Percentiles rank a stretch among this genome's conserved stretches.
Conservation (phyloP, 805 yeast species). For the Saccharomycopsis javanensis region DNA sequence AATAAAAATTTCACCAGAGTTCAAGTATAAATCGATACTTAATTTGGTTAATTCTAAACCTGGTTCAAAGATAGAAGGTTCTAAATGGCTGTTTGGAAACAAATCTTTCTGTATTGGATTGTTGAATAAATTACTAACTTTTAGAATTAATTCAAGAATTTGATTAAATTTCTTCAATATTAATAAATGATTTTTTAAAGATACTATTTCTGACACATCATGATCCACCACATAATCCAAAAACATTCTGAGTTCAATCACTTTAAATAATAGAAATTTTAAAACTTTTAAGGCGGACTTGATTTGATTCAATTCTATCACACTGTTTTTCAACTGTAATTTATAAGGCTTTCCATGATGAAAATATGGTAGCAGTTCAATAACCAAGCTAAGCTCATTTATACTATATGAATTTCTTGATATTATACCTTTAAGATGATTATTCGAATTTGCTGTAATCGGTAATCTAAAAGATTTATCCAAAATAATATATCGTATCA, state of each 20-base stretch:
- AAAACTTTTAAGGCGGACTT: slow-evolving; percentile 5
- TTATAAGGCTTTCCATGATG: slow-evolving; percentile 10
- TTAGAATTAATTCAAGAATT: slow-evolving; percentile 6
- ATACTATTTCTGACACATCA: background rate
- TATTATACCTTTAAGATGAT: slow-evolving; percentile 14
- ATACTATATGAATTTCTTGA: slow-evolving; percentile 14
- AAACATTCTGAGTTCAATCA: slow-evolving; percentile 6
- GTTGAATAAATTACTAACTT: slow-evolving; percentile 2
- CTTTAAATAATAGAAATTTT: slow-evolving; percentile 8
- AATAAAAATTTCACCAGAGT: slow-evolving; percentile 17
- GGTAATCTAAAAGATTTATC: slow-evolving; percentile 17
- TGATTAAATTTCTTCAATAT: slow-evolving; percentile 17
- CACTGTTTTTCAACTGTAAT: slow-evolving; percentile 5
- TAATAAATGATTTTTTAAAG: slow-evolving; percentile 7
- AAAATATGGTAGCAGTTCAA: slow-evolving; percentile 10
- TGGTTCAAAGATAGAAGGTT: slow-evolving; percentile 8
- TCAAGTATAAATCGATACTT: slow-evolving; percentile 16
- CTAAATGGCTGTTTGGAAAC: slow-evolving; percentile 13
- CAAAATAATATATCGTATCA: slow-evolving; percentile 11
- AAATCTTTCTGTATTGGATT: slow-evolving; percentile 10
- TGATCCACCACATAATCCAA: background rate
- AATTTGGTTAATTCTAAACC: slow-evolving; percentile 8
- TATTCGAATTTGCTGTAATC: slow-evolving; percentile 16
- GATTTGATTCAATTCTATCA: slow-evolving; percentile 11
- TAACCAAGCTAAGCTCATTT: slow-evolving; percentile 3